These are phyloP conservation scores for Colletotrichum cordylinicola DNA, from an alignment of 2,329 filamentous ascomycete species.

Conservation along the genomic window DNA sequence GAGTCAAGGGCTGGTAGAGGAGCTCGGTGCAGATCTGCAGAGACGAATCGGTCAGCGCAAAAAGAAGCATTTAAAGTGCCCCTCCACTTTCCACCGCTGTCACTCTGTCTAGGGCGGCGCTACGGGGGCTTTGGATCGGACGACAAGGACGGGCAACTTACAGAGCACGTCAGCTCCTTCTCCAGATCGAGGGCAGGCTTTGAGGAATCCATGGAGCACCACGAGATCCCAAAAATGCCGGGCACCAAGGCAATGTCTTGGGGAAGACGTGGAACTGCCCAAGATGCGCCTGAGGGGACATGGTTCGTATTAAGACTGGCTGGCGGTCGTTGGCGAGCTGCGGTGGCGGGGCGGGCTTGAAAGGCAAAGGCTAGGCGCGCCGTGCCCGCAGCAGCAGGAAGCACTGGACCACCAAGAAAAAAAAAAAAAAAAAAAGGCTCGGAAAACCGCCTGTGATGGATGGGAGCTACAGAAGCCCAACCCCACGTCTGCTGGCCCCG, in stretches of 20 bases:
- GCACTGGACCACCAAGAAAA: neutral
- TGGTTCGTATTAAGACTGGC: conserved; percentile 18
- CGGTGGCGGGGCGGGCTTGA: conserved; percentile 17
- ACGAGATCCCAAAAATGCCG: conserved; percentile 13
- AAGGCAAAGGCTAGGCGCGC: conserved; percentile 11
- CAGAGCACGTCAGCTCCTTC: conserved; percentile 93
- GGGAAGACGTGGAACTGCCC: neutral
- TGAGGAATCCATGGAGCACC: conserved; percentile 51
- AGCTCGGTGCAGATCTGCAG: conserved; percentile 93
- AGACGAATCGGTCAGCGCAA: conserved; percentile 1
- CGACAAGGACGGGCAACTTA: conserved; percentile 54
- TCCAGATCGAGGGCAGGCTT: conserved; percentile 74
- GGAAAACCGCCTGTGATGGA: neutral
- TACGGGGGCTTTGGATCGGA: conserved; percentile 18
- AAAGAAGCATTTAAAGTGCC: neutral
- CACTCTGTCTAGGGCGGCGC: conserved; percentile 6
- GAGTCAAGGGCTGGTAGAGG: conserved; percentile 86
- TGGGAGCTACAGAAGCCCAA: conserved; percentile 2
- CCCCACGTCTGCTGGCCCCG: conserved; percentile 12
- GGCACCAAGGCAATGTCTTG: conserved; percentile 9
- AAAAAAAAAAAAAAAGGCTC: neutral
- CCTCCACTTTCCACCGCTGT: neutral
- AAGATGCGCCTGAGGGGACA: conserved; percentile 6
- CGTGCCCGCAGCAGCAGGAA: neutral
- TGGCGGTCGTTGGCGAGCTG: neutral